Percentiles rank a stretch among this genome's conserved stretches.
These are phyloP conservation scores for Saccharomycopsis javanensis DNA, from an alignment of 805 yeast genomes.

Conservation along the genomic window DNA sequence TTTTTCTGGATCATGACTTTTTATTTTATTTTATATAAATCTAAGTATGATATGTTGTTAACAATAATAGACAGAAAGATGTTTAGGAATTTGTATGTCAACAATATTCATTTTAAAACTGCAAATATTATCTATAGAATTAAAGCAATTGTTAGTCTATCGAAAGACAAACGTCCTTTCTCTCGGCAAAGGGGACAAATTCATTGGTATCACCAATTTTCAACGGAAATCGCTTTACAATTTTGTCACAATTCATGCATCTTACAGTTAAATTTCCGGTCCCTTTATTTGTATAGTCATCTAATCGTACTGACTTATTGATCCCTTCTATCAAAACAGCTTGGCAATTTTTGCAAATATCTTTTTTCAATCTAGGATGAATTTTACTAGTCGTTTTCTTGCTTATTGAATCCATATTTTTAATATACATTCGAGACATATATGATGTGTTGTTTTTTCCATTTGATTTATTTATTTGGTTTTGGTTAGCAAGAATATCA, in stretches of 20 bases:
- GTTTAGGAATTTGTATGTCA: too few relatives aligned
- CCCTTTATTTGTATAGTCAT: not conserved
- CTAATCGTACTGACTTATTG: conserved; percentile 2
- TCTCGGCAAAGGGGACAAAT: conserved; percentile 1
- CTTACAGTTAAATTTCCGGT: conserved; percentile 1
- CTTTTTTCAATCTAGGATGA: conserved; percentile 12
- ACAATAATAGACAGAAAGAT: too few relatives aligned
- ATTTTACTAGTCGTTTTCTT: conserved; percentile 14
- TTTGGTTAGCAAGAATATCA: not conserved
- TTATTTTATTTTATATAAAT: too few relatives aligned
- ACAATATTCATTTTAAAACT: too few relatives aligned
- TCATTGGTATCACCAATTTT: conserved; percentile 4
- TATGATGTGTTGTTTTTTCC: not conserved
- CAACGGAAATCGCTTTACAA: conserved; percentile 8
- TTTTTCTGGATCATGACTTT: too few relatives aligned
- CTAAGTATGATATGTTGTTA: too few relatives aligned
- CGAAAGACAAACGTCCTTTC: not conserved
- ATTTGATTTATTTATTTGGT: too few relatives aligned
- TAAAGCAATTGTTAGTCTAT: not conserved
- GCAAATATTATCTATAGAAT: not conserved
- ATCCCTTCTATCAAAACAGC: conserved; percentile 11
- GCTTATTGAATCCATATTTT: conserved; percentile 11
- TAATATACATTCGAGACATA: conserved; percentile 11
- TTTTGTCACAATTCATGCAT: conserved; percentile 4
- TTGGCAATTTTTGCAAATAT: conserved; percentile 13